A percentile compares a stretch with the other conserved stretches of the same genome.
Evolutionary conservation across 2,329 filamentous ascomycete genomes (phyloP).

Genomic region (Pseudocercospora ulei): DNA sequence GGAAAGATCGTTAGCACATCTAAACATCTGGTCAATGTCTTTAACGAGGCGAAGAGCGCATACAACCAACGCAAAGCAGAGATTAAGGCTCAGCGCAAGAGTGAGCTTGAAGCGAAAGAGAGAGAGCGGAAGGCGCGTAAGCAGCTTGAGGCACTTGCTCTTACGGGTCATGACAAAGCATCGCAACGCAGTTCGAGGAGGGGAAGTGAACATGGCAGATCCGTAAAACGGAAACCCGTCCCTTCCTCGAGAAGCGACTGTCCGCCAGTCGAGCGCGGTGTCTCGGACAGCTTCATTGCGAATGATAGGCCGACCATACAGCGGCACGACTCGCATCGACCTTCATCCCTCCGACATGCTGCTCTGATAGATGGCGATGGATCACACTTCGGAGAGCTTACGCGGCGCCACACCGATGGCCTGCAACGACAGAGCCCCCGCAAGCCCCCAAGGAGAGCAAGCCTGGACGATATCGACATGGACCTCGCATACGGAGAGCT

Average conservation of each 20-base stretch:
- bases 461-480: slow-evolving; percentile 62
- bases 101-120: slow-evolving; percentile 39
- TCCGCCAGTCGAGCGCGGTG: slow-evolving; percentile 39
- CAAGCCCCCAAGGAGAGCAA: slow-evolving; percentile 33
- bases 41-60: slow-evolving; percentile 80
- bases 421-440: slow-evolving; percentile 18
- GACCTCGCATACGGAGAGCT: slow-evolving; percentile 81
- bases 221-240: slow-evolving; percentile 25
- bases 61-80: slow-evolving; percentile 83
- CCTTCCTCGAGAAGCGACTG: slow-evolving; percentile 20
- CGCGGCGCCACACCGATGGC: slow-evolving; percentile 39
- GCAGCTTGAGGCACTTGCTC: slow-evolving; percentile 44
- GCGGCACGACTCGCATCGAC: slow-evolving; percentile 19
- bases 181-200: slow-evolving; percentile 24
- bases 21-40: slow-evolving; percentile 79
- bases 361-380: slow-evolving; percentile 22
- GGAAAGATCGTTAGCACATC: slow-evolving; percentile 85
- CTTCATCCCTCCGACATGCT: slow-evolving; percentile 31
- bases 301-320: slow-evolving; percentile 31
- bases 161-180: slow-evolving; percentile 36
- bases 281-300: slow-evolving; percentile 41
- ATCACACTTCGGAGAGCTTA: slow-evolving; percentile 36
- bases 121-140: slow-evolving; percentile 51
- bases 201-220: slow-evolving; percentile 24
- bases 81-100: slow-evolving; percentile 60